Percentiles rank a stretch among this genome's conserved stretches.
phyloP scores from a whole-genome alignment of 176 grass and related monocot genomes.

The Eragrostis nindensis region DNA sequence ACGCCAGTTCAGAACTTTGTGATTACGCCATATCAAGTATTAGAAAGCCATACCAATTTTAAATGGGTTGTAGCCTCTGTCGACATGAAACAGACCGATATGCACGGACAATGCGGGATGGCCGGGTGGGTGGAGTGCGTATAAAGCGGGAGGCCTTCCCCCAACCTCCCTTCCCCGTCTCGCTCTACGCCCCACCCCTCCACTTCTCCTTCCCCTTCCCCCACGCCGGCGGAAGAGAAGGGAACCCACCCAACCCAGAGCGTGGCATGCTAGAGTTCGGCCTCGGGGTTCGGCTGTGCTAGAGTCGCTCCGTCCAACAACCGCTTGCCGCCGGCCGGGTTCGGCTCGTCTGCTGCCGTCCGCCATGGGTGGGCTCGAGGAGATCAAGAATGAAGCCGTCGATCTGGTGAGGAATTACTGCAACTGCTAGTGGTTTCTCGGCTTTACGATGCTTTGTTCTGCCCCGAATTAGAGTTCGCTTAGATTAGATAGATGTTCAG shows the following conservation, averaged over 20 bases:
- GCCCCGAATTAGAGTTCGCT: too few relatives aligned
- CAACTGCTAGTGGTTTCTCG: neutral
- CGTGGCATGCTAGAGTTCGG: neutral
- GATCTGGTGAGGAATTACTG: slow-evolving; percentile 72
- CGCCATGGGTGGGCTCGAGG: slow-evolving; percentile 74
- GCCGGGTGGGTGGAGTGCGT: too few relatives aligned
- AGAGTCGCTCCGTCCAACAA: neutral
- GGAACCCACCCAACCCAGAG: neutral
- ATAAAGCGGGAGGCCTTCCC: slow-evolving; percentile 37
- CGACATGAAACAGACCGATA: slow-evolving; percentile 23
- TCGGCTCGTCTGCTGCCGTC: too few relatives aligned
- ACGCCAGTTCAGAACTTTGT: neutral
- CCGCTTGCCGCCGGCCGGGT: neutral
- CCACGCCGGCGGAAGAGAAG: neutral
- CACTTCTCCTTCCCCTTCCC: neutral
- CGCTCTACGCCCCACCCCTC: neutral
- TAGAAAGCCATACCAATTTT: neutral
- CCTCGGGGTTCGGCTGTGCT: neutral
- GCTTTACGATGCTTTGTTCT: neutral
- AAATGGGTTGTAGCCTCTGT: neutral
- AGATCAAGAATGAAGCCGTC: slow-evolving; percentile 86
- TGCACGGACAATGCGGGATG: slow-evolving; percentile 20
- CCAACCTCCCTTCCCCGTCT: slow-evolving; percentile 13
- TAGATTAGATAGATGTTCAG: neutral
- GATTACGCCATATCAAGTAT: neutral